phyloP scores from a whole-genome alignment of 2,329 filamentous ascomycete species.

The Apiospora malaysiana region DNA sequence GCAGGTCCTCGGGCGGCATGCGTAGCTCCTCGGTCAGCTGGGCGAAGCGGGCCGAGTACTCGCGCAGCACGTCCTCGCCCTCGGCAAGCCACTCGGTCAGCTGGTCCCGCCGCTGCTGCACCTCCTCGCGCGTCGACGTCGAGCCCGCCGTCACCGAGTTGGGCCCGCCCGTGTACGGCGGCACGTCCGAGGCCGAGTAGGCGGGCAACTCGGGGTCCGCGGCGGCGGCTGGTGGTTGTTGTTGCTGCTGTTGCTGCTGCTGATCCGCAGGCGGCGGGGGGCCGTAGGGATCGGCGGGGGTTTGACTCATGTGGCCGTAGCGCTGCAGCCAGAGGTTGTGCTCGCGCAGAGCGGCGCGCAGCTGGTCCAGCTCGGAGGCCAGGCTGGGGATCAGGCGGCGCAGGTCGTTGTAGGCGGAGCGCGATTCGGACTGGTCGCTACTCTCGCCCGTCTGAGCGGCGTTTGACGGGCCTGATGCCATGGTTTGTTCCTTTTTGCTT shows the following conservation, averaged over 20 bases:
- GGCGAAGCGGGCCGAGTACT: slow-evolving; percentile 39
- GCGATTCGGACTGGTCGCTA: slow-evolving; percentile 23
- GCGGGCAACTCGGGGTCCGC: slow-evolving; percentile 33
- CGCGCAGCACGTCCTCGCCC: slow-evolving; percentile 39
- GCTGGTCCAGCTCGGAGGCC: slow-evolving; percentile 37
- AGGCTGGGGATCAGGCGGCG: slow-evolving; percentile 35
- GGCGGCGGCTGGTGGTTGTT: slow-evolving; percentile 9
- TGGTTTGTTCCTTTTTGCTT: background rate
- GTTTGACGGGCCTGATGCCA: slow-evolving; percentile 22
- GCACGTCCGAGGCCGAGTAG: slow-evolving; percentile 37
- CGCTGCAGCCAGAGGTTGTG: slow-evolving; percentile 40
- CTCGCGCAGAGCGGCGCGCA: slow-evolving; percentile 37
- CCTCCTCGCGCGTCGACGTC: slow-evolving; percentile 35
- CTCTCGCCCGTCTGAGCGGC: slow-evolving; percentile 7
- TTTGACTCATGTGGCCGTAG: slow-evolving; percentile 31
- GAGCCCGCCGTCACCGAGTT: slow-evolving; percentile 32
- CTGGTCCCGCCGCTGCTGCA: slow-evolving; percentile 35
- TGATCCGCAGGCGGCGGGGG: slow-evolving; percentile 17
- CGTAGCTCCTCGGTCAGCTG: slow-evolving; percentile 36
- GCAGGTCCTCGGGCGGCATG: slow-evolving; percentile 36
- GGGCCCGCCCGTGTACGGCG: slow-evolving; percentile 34
- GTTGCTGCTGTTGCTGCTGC: background rate
- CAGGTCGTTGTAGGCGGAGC: slow-evolving; percentile 36
- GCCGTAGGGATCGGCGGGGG: slow-evolving; percentile 22
- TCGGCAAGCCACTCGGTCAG: slow-evolving; percentile 37